phyloP scores from a whole-genome alignment of 2,329 filamentous ascomycete species.

The Microdochium trichocladiopsis region DNA sequence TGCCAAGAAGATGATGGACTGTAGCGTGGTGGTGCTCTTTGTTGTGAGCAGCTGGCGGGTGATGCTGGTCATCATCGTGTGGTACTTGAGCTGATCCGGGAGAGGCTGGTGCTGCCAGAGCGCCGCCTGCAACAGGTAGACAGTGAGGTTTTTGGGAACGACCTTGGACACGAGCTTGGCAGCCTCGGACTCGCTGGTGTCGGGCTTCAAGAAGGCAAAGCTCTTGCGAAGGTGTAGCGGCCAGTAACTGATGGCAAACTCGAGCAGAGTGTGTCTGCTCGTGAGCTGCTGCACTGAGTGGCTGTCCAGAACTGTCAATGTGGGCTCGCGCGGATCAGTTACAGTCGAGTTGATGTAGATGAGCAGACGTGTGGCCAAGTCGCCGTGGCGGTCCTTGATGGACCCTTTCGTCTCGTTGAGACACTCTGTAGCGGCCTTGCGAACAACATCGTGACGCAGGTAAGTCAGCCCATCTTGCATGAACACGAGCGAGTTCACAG shows the following conservation, averaged over 20 bases:
- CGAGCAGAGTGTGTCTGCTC: constrained; percentile 9
- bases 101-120: constrained; percentile 16
- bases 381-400: constrained; percentile 23
- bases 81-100: constrained; percentile 18
- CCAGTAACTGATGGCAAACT: constrained; percentile 14
- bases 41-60: constrained; percentile 20
- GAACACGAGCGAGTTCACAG: constrained; percentile 22
- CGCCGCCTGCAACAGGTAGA: constrained; percentile 6
- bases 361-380: constrained; percentile 22
- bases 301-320: constrained; percentile 16
- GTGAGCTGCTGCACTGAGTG: constrained; percentile 17
- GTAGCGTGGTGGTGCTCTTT: constrained; percentile 7
- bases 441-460: constrained; percentile 26
- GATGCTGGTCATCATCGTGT: constrained; percentile 18
- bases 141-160: constrained; percentile 4
- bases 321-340: constrained; percentile 20
- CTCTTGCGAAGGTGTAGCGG: constrained; percentile 7
- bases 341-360: constrained; percentile 22
- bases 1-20: constrained; percentile 9
- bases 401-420: constrained; percentile 20
- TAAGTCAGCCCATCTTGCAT: constrained; percentile 23
- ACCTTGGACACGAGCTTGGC: constrained; percentile 7
- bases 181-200: constrained; percentile 3
- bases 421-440: constrained; percentile 19
- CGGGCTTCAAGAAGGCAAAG: constrained; percentile 1